Evolutionary conservation across 768 basidiomycete genomes (phyloP).

Genomic region (Tylopilus vinaceipallidus): DNA sequence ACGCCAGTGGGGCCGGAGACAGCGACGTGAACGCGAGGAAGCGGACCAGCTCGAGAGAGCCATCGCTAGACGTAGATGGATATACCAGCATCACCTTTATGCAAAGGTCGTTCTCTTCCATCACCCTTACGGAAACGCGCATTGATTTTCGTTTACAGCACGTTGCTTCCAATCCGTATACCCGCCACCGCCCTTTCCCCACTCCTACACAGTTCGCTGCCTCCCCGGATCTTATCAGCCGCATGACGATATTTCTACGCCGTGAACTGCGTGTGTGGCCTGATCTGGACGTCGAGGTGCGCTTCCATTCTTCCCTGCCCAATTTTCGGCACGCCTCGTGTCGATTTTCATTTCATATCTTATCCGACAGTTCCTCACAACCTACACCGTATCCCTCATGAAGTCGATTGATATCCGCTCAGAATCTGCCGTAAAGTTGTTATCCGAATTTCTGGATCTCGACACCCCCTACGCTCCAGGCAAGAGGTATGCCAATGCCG

Average conservation of each 20-base stretch:
- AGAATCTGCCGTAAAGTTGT: constrained; percentile 77
- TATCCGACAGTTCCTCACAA: constrained; percentile 74
- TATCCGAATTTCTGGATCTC: constrained; percentile 88
- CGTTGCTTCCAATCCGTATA: constrained; percentile 83
- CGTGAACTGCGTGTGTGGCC: constrained; percentile 88
- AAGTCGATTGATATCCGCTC: constrained; percentile 91
- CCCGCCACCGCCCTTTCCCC: constrained; percentile 89
- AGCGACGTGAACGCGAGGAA: constrained; percentile 50
- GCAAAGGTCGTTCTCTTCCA: constrained; percentile 65
- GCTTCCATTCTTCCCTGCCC: constrained; percentile 17
- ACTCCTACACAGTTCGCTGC: constrained; percentile 79
- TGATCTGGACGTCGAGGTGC: constrained; percentile 84
- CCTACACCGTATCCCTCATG: constrained; percentile 86
- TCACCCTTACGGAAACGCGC: neutral
- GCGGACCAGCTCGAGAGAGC: constrained; percentile 74
- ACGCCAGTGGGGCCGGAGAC: constrained; percentile 56
- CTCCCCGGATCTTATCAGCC: constrained; percentile 68
- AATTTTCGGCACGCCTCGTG: neutral
- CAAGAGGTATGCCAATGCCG: constrained; percentile 65
- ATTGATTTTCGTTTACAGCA: constrained; percentile 52
- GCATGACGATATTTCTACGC: constrained; percentile 78
- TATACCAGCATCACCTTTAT: constrained; percentile 77
- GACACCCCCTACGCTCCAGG: constrained; percentile 58
- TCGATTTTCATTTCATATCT: constrained; percentile 15
- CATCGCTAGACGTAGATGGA: constrained; percentile 69